Conservation (phyloP, 768 basidiomycete genomes). For the Suillus cothurnatus region DNA sequence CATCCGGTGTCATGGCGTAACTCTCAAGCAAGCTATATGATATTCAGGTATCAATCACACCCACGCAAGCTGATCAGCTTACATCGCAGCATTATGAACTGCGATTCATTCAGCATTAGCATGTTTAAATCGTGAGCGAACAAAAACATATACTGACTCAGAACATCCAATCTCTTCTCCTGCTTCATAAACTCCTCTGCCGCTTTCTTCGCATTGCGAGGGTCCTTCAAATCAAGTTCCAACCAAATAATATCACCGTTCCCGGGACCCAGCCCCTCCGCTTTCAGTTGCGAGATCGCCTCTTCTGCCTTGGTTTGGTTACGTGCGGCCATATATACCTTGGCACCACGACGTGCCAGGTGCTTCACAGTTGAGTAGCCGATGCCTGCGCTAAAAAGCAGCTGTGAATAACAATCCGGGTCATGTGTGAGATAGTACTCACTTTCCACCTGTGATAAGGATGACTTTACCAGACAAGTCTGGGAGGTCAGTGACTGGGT, state of each 20-base stretch:
- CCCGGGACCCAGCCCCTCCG: slow-evolving; percentile 44
- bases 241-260: slow-evolving; percentile 52
- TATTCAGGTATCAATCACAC: slow-evolving; percentile 2
- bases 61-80: slow-evolving; percentile 14
- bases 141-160: slow-evolving; percentile 40
- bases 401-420: neutral
- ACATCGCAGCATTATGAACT: slow-evolving; percentile 65
- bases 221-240: slow-evolving; percentile 53
- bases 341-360: slow-evolving; percentile 56
- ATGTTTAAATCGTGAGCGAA: neutral
- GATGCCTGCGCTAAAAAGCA: slow-evolving; percentile 41
- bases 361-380: slow-evolving; percentile 54
- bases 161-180: slow-evolving; percentile 56
- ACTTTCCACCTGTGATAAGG: slow-evolving; percentile 59
- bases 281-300: slow-evolving; percentile 49
- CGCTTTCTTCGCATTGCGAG: slow-evolving; percentile 46
- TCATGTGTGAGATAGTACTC: slow-evolving; percentile 30
- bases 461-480: slow-evolving; percentile 53
- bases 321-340: slow-evolving; percentile 60
- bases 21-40: slow-evolving; percentile 21
- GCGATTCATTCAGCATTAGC: slow-evolving; percentile 3
- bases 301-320: slow-evolving; percentile 45
- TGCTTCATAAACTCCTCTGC: slow-evolving; percentile 51
- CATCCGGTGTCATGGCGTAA: slow-evolving; percentile 27
- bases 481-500: slow-evolving; percentile 43